These are phyloP conservation scores for Globisporangium orthogonon DNA, from an alignment of 352 stramenopile genomes.

Conservation along the genomic window DNA sequence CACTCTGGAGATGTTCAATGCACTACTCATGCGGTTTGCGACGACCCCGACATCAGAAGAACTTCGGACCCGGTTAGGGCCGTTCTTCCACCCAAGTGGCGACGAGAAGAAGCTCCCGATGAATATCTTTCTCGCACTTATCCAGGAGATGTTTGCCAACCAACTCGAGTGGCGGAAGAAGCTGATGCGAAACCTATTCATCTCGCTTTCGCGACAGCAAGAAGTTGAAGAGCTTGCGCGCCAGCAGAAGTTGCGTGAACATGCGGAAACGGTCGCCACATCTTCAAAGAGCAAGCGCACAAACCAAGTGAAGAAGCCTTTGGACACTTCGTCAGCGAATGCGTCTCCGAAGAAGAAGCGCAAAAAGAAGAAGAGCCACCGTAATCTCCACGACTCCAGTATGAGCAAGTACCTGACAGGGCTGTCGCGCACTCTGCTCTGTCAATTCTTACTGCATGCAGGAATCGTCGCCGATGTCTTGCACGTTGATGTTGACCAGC, in stretches of 20 bases:
- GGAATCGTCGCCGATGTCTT: slow-evolving; percentile 24
- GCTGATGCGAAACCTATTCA: slow-evolving; percentile 36
- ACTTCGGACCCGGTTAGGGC: slow-evolving; percentile 22
- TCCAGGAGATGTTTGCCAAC: slow-evolving; percentile 36
- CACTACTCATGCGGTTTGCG: slow-evolving; percentile 34
- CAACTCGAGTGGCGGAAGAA: slow-evolving; percentile 42
- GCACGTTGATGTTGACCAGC: slow-evolving; percentile 34
- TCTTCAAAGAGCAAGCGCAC: background rate
- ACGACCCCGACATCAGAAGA: slow-evolving; percentile 22
- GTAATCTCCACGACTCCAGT: slow-evolving; percentile 2
- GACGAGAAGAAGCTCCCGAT: slow-evolving; percentile 49
- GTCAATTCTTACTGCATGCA: slow-evolving; percentile 28
- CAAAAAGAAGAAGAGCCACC: slow-evolving; percentile 26
- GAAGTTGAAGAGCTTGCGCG: slow-evolving; percentile 14
- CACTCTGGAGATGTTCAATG: slow-evolving; percentile 47
- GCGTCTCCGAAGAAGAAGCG: slow-evolving; percentile 16
- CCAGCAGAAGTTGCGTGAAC: slow-evolving; percentile 7
- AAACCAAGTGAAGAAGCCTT: slow-evolving; percentile 4
- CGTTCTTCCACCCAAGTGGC: slow-evolving; percentile 45
- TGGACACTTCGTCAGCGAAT: background rate
- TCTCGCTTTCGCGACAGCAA: slow-evolving; percentile 26
- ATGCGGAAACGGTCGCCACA: background rate
- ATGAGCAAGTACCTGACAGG: slow-evolving; percentile 34
- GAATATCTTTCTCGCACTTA: slow-evolving; percentile 40
- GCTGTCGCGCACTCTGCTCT: slow-evolving; percentile 27